Conservation (phyloP, 2,329 filamentous ascomycete genomes). For the Aspergillus ustus region DNA sequence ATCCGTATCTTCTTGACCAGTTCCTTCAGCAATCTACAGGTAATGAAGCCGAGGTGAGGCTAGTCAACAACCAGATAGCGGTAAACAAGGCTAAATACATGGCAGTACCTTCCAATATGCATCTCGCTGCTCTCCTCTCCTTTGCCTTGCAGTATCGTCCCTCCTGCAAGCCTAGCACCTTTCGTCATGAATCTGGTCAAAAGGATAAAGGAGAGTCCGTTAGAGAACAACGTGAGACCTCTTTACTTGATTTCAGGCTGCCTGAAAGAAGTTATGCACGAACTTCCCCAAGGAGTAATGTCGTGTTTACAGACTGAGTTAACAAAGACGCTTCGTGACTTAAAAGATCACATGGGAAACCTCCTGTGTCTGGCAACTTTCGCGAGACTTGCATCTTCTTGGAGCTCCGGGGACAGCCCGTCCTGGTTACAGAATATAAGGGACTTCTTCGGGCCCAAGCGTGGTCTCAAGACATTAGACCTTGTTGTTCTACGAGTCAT, state of each 20-base stretch:
- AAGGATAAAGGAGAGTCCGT: constrained; percentile 35
- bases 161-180: constrained; percentile 38
- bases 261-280: constrained; percentile 33
- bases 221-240: constrained; percentile 38
- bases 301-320: constrained; percentile 42
- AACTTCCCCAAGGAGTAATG: constrained; percentile 40
- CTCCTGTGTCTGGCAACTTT: constrained; percentile 49
- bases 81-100: neutral
- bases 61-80: constrained; percentile 9
- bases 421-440: constrained; percentile 41
- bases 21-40: constrained; percentile 38
- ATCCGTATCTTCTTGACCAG: constrained; percentile 41
- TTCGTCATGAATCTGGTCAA: constrained; percentile 40
- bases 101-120: constrained; percentile 38
- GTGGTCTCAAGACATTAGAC: constrained; percentile 47
- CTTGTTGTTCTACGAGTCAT: constrained; percentile 46
- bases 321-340: constrained; percentile 43
- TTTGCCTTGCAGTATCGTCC: constrained; percentile 32
- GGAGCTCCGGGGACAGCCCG: constrained; percentile 18
- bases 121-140: constrained; percentile 41
- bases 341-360: constrained; percentile 46
- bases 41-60: constrained; percentile 36
- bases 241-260: constrained; percentile 40
- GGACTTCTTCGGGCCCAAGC: constrained; percentile 46
- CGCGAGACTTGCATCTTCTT: constrained; percentile 37